These are phyloP conservation scores for Herpotrichia juniperi DNA, from an alignment of 2,329 filamentous ascomycete species.

Conservation along the genomic window DNA sequence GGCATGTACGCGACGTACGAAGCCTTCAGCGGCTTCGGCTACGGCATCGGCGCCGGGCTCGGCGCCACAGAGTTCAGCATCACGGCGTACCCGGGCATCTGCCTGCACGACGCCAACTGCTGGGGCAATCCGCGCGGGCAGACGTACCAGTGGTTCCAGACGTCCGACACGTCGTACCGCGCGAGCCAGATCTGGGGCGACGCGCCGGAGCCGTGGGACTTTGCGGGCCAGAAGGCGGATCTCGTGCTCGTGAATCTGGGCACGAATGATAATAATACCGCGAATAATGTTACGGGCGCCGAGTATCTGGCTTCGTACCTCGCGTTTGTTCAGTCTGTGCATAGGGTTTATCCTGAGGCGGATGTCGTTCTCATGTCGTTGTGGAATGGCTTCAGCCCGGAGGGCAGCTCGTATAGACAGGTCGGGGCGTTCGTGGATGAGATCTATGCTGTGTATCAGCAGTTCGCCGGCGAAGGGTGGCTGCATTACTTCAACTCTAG, in stretches of 20 bases:
- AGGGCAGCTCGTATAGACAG: constrained; percentile 59
- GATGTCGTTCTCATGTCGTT: constrained; percentile 55
- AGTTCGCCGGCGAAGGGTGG: constrained; percentile 59
- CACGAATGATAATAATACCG: constrained; percentile 53
- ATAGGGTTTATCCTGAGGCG: constrained; percentile 48
- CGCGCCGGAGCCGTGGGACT: constrained; percentile 43
- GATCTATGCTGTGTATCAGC: constrained; percentile 57
- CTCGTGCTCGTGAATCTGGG: constrained; percentile 55
- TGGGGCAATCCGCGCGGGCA: constrained; percentile 54
- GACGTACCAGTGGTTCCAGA: constrained; percentile 64
- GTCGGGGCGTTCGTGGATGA: constrained; percentile 57
- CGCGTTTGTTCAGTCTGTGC: constrained; percentile 49
- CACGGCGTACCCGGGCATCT: constrained; percentile 65
- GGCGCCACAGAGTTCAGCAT: constrained; percentile 65
- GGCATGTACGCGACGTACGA: constrained; percentile 67
- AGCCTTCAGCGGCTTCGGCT: constrained; percentile 62
- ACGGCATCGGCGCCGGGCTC: constrained; percentile 61
- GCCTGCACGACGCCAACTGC: constrained; percentile 61
- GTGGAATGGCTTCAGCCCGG: constrained; percentile 60
- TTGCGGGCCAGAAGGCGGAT: constrained; percentile 42
- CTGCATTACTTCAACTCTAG: constrained; percentile 68
- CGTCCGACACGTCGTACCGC: constrained; percentile 59
- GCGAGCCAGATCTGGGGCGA: constrained; percentile 51
- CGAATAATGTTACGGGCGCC: constrained; percentile 47
- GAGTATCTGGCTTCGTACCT: constrained; percentile 51